Base-by-base conservation (phyloP, 148 eudicot genomes). In the Spergularia marina region DNA sequence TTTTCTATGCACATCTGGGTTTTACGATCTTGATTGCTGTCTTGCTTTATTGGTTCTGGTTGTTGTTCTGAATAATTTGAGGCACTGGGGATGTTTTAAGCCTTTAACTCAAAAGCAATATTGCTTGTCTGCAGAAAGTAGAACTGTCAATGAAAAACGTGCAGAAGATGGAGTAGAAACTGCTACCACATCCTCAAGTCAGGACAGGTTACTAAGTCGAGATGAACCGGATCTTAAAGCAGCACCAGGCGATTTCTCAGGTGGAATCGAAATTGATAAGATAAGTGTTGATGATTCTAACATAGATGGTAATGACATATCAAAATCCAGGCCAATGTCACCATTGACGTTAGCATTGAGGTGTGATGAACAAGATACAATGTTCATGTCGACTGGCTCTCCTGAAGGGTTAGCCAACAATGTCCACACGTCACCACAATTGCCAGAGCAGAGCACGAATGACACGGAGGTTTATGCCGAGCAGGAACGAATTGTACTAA, bases 321-420 rank as follows among this genome's bases (percentile, higher is more conserved):
- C 86, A 64, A 86, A 81, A 74, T 85, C 78, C 64, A 84, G 94
- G 82, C 94, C 97, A 64, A 85, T 89, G 97, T 91, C 97, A 51
- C 97, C 97, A 73, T 86, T 87, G 78, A 91, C 91, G 5, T 83
- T 89, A 70, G 91, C 91, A 73, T 79, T 91, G 71, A 87, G 87
- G 92, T 91, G 97, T 71, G 94, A 91, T 78, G 97, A 91, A 83
- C 87, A 88, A 75, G 92, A 89, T 66, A 83, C 90, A 18, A 83
- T 89, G 84, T 86, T 90, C 79, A 84, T 79, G 75, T 53, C 88
- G 68, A 80, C 85, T 79, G 75, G 86, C 75, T 82, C 92, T 34
- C 85, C 88, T 23, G 87, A 79, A 77, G 82, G 83, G 65, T 51
- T 85, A 71, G 65, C 76, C 74, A 80, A 62, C 69, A 83, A 77